Evolutionary conservation across 2,329 filamentous ascomycete genomes (phyloP).

Genomic region (Alternaria sp.): DNA sequence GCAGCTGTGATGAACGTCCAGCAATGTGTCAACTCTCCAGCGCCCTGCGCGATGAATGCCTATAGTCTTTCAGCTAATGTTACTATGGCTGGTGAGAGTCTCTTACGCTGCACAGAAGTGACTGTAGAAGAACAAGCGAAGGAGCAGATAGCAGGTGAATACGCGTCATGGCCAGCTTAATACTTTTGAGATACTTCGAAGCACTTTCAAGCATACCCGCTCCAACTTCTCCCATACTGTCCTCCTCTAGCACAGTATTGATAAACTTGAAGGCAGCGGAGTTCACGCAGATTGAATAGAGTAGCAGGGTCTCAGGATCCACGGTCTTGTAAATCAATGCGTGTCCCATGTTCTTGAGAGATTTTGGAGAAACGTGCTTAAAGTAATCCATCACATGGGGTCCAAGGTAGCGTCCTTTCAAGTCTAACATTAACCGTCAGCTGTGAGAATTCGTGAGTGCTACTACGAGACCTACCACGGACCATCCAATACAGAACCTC

Average conservation of each 20-base stretch:
- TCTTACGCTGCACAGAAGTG: conserved; percentile 33
- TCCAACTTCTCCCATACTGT: conserved; percentile 18
- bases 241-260: conserved; percentile 21
- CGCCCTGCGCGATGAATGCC: conserved; percentile 29
- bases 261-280: conserved; percentile 31
- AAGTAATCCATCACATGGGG: conserved; percentile 31
- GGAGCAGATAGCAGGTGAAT: conserved; percentile 29
- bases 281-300: conserved; percentile 36
- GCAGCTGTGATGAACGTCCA: conserved; percentile 32
- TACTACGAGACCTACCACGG: no score
- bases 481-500: no score
- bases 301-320: conserved; percentile 25
- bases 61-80: conserved; percentile 9
- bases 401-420: no score
- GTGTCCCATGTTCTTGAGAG: conserved; percentile 28
- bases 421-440: no score
- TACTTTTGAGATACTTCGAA: conserved; percentile 10
- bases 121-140: conserved; percentile 26
- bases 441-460: no score
- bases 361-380: conserved; percentile 31
- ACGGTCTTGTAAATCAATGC: conserved; percentile 25
- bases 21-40: conserved; percentile 29
- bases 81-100: neutral
- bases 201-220: conserved; percentile 11
- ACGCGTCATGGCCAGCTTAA: conserved; percentile 26